phyloP scores from a whole-genome alignment of 2,329 filamentous ascomycete species.

The Aurifilum marmelostoma region DNA sequence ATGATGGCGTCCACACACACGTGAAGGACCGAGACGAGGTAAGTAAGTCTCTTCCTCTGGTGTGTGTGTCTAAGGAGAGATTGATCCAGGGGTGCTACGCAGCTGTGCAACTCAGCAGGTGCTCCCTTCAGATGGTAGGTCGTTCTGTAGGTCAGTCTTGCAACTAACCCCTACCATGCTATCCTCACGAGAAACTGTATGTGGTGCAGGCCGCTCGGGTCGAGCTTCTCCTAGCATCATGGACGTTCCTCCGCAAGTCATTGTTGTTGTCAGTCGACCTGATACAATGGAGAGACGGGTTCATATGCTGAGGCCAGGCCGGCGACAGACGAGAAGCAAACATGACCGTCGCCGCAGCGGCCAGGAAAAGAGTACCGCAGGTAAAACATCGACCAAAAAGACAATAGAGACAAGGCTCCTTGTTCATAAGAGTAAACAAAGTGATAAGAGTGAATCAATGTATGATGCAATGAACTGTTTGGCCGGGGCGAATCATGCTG shows the following conservation, averaged over 20 bases:
- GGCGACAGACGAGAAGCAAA: not conserved
- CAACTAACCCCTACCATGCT: not conserved
- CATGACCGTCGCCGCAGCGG: not conserved
- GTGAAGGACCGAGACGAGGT: too few species aligned
- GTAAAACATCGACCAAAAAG: not conserved
- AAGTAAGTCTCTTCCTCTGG: too few species aligned
- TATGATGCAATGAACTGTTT: not conserved
- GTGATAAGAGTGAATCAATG: not conserved
- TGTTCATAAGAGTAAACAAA: not conserved
- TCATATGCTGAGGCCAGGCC: not conserved
- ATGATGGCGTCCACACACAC: too few species aligned
- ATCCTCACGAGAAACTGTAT: not conserved
- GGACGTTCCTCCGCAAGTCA: not conserved
- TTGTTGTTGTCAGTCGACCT: slow-evolving; percentile 2
- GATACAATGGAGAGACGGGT: not conserved
- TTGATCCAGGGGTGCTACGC: not conserved
- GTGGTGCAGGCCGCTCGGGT: not conserved
- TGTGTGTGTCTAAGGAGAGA: not conserved
- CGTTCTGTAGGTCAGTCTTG: not conserved
- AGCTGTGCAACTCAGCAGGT: not conserved
- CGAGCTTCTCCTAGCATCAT: not conserved
- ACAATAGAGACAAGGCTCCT: not conserved
- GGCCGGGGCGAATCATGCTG: not conserved
- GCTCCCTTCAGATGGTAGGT: not conserved
- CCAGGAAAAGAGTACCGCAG: not conserved